These are phyloP conservation scores for Saturnispora ahearnii DNA, from an alignment of 805 yeast species.

Conservation along the genomic window DNA sequence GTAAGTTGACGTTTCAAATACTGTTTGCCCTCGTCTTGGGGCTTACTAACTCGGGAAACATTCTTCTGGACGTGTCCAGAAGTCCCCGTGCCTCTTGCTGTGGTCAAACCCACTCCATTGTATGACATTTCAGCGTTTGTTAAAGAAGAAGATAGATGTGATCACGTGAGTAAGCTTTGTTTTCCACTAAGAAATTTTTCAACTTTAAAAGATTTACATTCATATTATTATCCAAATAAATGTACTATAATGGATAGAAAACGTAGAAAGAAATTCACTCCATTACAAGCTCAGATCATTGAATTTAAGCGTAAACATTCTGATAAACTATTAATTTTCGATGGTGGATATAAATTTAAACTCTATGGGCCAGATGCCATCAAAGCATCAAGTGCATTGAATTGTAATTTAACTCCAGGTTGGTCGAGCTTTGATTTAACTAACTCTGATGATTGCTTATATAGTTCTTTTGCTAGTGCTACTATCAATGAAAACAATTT, in stretches of 20 bases:
- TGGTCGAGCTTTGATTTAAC: conserved; percentile 45
- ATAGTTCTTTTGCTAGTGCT: conserved; percentile 66
- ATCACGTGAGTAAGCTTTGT: no score
- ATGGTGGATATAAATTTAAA: conserved; percentile 88
- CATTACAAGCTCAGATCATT: conserved; percentile 70
- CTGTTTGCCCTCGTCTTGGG: conserved; percentile 28
- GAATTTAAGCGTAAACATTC: conserved; percentile 50
- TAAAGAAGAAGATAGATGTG: neutral
- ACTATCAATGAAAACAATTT: conserved; percentile 75
- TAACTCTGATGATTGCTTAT: conserved; percentile 32
- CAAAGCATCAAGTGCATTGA: conserved; percentile 53
- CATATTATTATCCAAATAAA: neutral
- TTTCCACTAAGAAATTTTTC: no score
- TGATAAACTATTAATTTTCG: conserved; percentile 70
- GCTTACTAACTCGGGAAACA: conserved; percentile 21
- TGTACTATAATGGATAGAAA: neutral
- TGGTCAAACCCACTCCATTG: conserved; percentile 48
- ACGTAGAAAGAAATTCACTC: conserved; percentile 41
- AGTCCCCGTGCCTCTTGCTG: conserved; percentile 55
- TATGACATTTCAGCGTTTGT: conserved; percentile 35
- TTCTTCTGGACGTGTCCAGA: conserved; percentile 52
- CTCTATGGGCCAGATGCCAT: conserved; percentile 81
- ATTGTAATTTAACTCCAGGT: conserved; percentile 69
- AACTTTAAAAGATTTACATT: neutral
- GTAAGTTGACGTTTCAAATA: conserved; percentile 30